A percentile compares a stretch with the other conserved stretches of the same genome.
phyloP scores from a whole-genome alignment of 2,329 filamentous ascomycete genomes.

The Cercospora sesami region DNA sequence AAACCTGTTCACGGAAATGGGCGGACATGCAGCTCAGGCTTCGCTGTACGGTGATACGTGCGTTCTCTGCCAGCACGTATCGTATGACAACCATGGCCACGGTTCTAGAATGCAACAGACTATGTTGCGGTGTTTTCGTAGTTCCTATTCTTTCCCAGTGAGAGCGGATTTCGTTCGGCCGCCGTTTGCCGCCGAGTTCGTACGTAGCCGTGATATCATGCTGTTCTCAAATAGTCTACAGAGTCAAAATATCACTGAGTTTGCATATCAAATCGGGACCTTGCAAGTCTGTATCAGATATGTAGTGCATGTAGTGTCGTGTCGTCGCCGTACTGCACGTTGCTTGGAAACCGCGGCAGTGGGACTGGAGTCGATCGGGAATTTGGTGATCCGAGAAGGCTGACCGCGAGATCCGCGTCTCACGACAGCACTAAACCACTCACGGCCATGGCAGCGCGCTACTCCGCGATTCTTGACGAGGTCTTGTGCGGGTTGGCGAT shows the following conservation, averaged over 20 bases:
- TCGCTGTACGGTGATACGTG: neutral
- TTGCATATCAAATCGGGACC: no score
- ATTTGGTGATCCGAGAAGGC: neutral
- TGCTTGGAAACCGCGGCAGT: neutral
- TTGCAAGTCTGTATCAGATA: neutral
- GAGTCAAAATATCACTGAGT: no score
- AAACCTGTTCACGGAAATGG: neutral
- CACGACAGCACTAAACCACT: conserved; percentile 5
- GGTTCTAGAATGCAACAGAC: neutral
- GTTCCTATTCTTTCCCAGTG: neutral
- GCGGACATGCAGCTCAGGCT: neutral
- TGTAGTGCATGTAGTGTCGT: neutral
- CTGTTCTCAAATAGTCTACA: no score
- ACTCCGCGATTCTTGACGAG: neutral
- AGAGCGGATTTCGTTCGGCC: neutral
- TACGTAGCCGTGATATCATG: neutral
- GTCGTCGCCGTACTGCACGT: no score
- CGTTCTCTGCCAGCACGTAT: neutral
- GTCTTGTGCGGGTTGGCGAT: conserved; percentile 2
- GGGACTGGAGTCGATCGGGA: neutral
- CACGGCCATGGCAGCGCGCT: neutral
- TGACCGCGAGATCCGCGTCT: neutral
- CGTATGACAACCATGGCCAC: neutral
- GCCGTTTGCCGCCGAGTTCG: neutral
- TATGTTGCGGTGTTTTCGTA: neutral